Base-by-base conservation (phyloP, 192 early-diverging fungal species). In the Entomortierella lignicola region DNA sequence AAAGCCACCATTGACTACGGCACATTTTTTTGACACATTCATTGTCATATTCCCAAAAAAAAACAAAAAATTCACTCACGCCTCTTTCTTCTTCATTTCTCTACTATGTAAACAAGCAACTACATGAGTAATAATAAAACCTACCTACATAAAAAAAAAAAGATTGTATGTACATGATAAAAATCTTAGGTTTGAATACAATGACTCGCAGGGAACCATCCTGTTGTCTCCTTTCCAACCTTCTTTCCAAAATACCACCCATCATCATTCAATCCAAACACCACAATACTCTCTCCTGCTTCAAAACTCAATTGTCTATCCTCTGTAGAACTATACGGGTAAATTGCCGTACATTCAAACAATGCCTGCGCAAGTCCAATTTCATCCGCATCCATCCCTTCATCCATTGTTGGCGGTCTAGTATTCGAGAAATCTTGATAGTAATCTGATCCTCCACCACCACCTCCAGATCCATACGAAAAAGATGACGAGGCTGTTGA, bases 161-260 rank as follows among this genome's bases (percentile, higher is more conserved):
- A n/a, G n/a, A n/a, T n/a, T n/a, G n/a, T n/a, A n/a, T n/a, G n/a
- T n/a, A n/a, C n/a, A n/a, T n/a, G n/a, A n/a, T n/a, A n/a, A n/a
- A n/a, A n/a, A n/a, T n/a, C 21, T 63, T 55, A 79, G 12, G 68
- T 60, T 62, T 79, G 75, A 31, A 79, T 79, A 21, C 61, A 65
- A 39, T 79, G 68, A 11, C 67, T 70, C 27, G 67, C 66, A 6
- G 75, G 75, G 75, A 79, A 79, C 75, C 75, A 79, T 18, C 75
- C 75, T 12, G 62, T 70, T 1, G 32, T 10, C 1, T 70, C 68
- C 42, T 79, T 79, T 2, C 75, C 75, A 42, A 79, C 75, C 67
- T 79, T 79, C 43, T 79, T 79, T 5, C 75, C 75, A 66, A 79
- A 79, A 8, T 79, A 79, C 75, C 75, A 79, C 8, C 74, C 74